These are phyloP conservation scores for Psilocybe cubensis DNA, from an alignment of 768 basidiomycete species.

Conservation along the genomic window DNA sequence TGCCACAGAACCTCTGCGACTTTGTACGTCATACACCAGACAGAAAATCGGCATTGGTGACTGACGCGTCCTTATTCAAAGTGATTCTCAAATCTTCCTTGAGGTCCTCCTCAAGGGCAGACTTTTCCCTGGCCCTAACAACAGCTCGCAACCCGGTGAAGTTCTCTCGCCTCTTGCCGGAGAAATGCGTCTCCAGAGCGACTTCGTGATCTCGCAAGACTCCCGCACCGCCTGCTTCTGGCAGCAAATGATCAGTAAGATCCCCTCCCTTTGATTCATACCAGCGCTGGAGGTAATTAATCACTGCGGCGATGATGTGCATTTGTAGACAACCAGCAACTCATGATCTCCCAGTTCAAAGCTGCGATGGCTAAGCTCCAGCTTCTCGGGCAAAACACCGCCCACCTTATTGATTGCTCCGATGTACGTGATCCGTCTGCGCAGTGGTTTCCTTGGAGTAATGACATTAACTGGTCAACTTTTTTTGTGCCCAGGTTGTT, in stretches of 20 bases:
- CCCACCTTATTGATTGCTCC: constrained; percentile 38
- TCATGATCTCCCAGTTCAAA: constrained; percentile 29
- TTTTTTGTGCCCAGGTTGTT: constrained; percentile 12
- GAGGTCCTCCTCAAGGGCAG: constrained; percentile 35
- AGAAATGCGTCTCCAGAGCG: constrained; percentile 28
- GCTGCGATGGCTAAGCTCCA: constrained; percentile 38
- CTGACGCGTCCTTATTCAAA: too few relatives aligned
- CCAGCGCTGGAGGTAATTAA: too few relatives aligned
- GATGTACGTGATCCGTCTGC: constrained; percentile 22
- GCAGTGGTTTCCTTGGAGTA: too few relatives aligned
- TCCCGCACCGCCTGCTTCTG: constrained; percentile 28
- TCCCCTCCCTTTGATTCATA: not conserved
- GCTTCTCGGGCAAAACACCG: constrained; percentile 31
- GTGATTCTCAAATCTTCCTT: constrained; percentile 40
- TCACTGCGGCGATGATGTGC: too few relatives aligned
- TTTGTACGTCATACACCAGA: constrained; percentile 8
- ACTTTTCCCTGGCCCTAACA: constrained; percentile 18
- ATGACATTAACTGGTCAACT: not conserved
- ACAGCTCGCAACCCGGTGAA: constrained; percentile 24
- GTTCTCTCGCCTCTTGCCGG: constrained; percentile 25
- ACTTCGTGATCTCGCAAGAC: constrained; percentile 27
- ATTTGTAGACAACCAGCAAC: constrained; percentile 28
- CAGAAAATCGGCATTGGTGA: not conserved
- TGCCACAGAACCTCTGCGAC: constrained; percentile 16
- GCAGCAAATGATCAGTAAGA: constrained; percentile 22